phyloP scores from a whole-genome alignment of 2,329 filamentous ascomycete species.

The Talaromyces albobiverticillius region DNA sequence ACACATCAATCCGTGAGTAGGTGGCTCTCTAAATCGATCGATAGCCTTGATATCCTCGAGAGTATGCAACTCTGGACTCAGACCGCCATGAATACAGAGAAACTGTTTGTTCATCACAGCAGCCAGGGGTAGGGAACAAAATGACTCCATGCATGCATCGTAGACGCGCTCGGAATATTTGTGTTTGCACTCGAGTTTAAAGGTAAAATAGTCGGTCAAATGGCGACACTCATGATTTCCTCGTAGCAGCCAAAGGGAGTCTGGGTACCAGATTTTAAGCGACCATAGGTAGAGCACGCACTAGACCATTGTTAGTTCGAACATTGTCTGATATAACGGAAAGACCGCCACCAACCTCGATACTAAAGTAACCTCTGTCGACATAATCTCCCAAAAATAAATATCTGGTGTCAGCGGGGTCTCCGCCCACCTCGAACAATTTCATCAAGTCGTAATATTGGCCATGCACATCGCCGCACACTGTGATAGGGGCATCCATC shows the following conservation, averaged over 20 bases:
- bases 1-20: conserved; percentile 97
- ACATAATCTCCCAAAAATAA: conserved; percentile 98
- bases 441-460: conserved; percentile 99
- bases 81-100: conserved; percentile 92
- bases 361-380: conserved; percentile 97
- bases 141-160: conserved; percentile 97
- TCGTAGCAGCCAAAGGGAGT: conserved; percentile 92
- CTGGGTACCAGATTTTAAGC: conserved; percentile 98
- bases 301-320: conserved; percentile 31
- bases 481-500: conserved; percentile 99
- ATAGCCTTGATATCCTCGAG: conserved; percentile 92
- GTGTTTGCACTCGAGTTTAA: conserved; percentile 99
- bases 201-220: conserved; percentile 99
- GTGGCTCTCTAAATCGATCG: conserved; percentile 95
- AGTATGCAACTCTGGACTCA: conserved; percentile 94
- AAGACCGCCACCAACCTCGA: conserved; percentile 70
- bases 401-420: conserved; percentile 93
- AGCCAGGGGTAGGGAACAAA: conserved; percentile 88
- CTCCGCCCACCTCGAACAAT: conserved; percentile 95
- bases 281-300: conserved; percentile 98
- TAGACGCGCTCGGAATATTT: conserved; percentile 97
- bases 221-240: conserved; percentile 99
- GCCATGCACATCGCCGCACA: conserved; percentile 96
- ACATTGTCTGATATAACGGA: too few species aligned
- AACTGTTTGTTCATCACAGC: conserved; percentile 99